Base-by-base conservation (phyloP, 2,329 filamentous ascomycete species). In the Talaromyces atroroseus region DNA sequence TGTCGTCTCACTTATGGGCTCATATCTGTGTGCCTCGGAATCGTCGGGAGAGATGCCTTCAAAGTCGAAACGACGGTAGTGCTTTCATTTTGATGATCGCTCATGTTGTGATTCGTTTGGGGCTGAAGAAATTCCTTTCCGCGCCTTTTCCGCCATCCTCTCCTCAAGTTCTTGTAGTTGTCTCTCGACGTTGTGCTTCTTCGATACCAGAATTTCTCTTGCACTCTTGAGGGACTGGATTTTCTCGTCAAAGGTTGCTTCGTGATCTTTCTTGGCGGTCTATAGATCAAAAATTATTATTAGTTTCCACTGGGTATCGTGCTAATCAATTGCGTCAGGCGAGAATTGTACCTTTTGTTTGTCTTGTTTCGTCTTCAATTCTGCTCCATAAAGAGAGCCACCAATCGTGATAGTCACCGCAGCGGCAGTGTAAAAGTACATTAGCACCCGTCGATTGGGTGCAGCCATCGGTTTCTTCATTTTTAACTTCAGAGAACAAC, bases 311-410 rank as follows among this genome's bases (percentile, higher is more conserved):
- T 49, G 18, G 20, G 21, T 26, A 20, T 29, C 21, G 23, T 40
- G 18, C 16, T n/a, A 40, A n/a, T 20, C 18, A 8, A 26, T 36
- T 47, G 26, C 46, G 8, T 23, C 10, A 34, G 32, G 36, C 16
- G 20, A 32, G 36, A 20, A 12, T 45, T 24, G 20, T 70, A 84
- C 82, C 74, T 82, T 68, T 54, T 75, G 74, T 38, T 73, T 67
- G 50, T 85, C 78, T 60, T 77, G 72, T 32, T 76, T 69, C 3
- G 75, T 78, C 66, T 84, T 85, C 58, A 86, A 61, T 6, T 78
- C 77, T 20, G 84, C 83, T 23, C 84, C 84, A 62, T 84, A 85
- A 59, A 80, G 75, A 5, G 81, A 76, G 52, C 83, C 83, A 1
- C 77, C 78, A 6, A 79, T 78, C 1, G 82, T 84, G 48, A 84